Evolutionary conservation across 441 rosid genomes (phyloP).

Genomic region (Metrosideros polymorpha): DNA sequence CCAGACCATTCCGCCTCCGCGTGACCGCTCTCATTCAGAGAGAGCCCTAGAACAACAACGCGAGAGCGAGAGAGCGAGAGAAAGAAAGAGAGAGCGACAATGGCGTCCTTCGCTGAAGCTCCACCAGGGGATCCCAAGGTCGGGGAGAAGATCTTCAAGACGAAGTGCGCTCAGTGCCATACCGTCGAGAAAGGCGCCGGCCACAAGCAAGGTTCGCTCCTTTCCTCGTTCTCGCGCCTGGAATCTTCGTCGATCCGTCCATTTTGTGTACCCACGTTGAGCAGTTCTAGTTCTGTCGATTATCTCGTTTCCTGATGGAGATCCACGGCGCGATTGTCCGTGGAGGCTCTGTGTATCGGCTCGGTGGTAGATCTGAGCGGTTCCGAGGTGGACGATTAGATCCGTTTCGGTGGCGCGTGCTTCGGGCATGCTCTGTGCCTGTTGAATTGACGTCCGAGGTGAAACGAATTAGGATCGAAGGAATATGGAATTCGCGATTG

Average conservation of each 20-base stretch:
- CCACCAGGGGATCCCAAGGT: conserved; percentile 50
- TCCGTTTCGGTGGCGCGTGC: not conserved
- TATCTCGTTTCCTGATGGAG: not conserved
- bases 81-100: conserved; percentile 1
- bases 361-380: not conserved
- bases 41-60: not conserved
- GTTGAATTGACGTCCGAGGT: not conserved
- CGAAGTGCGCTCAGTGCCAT: conserved; percentile 88
- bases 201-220: conserved; percentile 66
- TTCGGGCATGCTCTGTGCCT: not conserved
- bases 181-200: conserved; percentile 84
- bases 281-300: not conserved
- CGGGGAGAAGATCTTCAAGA: conserved; percentile 77
- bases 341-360: not conserved
- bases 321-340: not conserved
- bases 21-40: not conserved
- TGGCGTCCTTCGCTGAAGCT: conserved; percentile 73
- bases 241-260: not conserved
- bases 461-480: not conserved
- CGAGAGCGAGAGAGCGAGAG: not conserved
- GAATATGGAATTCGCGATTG: not conserved
- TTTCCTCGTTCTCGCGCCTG: not conserved
- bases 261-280: not conserved
- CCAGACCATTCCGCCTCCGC: not conserved
- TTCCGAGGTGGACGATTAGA: not conserved